Percentiles rank a stretch among this genome's conserved stretches.
Evolutionary conservation across 331 rosid genomes (phyloP).

Genomic region (Acacia pycnantha): DNA sequence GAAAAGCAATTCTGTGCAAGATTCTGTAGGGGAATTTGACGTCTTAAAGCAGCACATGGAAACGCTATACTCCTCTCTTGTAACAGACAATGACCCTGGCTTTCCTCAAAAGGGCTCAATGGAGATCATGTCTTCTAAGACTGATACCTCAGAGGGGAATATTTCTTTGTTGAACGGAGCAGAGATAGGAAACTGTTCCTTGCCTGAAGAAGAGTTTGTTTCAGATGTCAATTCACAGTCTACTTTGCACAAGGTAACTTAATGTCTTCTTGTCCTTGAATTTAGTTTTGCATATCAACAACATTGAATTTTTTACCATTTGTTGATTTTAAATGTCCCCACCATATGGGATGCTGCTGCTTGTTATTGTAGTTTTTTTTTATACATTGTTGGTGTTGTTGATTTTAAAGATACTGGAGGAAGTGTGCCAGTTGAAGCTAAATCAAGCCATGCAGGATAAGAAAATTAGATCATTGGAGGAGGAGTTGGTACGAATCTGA

Average conservation of each 20-base stretch:
- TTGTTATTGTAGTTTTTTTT: too few relatives aligned
- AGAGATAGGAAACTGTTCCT: constrained; percentile 3
- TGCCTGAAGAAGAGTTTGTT: constrained; percentile 19
- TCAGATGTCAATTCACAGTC: constrained; percentile 19
- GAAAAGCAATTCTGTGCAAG: constrained; percentile 15
- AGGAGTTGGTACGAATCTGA: constrained; percentile 43
- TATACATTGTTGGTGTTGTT: neutral
- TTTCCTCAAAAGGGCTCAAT: neutral
- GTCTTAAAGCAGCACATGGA: constrained; percentile 19
- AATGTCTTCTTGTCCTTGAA: neutral
- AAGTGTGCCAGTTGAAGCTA: constrained; percentile 38
- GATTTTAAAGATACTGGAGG: constrained; percentile 34
- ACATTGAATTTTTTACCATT: neutral
- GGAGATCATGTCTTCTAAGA: neutral
- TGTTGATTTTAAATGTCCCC: constrained; percentile 24
- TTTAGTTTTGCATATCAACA: neutral
- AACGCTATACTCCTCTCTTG: neutral
- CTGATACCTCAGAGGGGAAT: constrained; percentile 26
- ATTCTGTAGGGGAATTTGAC: constrained; percentile 1
- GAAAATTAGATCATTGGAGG: constrained; percentile 41
- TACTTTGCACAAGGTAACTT: constrained; percentile 35
- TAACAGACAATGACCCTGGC: neutral
- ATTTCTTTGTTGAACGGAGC: neutral
- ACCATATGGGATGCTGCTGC: neutral
- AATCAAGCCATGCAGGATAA: constrained; percentile 33